Base-by-base conservation (phyloP, 1,139 yeast species). In the Diutina scorzettiae region DNA sequence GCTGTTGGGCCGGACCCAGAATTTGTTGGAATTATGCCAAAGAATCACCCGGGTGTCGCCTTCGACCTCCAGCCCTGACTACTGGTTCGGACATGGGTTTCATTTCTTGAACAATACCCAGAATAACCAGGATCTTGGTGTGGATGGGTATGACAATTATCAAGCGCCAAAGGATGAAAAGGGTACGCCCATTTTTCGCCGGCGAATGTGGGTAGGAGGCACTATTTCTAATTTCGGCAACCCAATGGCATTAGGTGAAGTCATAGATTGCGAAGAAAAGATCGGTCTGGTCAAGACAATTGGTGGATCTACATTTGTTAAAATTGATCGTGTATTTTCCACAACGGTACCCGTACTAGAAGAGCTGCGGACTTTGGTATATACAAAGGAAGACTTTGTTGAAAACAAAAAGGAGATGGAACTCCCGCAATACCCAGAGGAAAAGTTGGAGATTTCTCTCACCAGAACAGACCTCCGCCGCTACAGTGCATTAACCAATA, bases 191-290 rank as follows among this genome's bases (percentile, higher is more conserved):
- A 52, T 60, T 5, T 85, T 65, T 53, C 60, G 61, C 21, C 63
- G 93, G 46, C 63, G 96, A 29, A 72, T 89, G 77, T 89, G 96
- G 96, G 78, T 74, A 0, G 77, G 79, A 32, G 96, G 96, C 1
- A 57, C 28, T 4, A 34, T 34, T 5, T 21, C 66, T 21, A 59
- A 85, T 24, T 59, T 58, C 5, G 5, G 14, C 5, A 31, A 27
- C 7, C 41, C 44, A 8, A 14, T 20, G 12, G 52, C 55, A 52
- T 20, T 30, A 8, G 41, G 31, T 6, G 55, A 56, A 14, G 44
- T 43, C 4, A 51, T 71, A 12, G 44, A 46, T 2, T 77, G 85
- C 49, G 49, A 49, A 4, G 91, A 81, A 50, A 56, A 45, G 1
- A 54, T 78, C 1, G 52, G 50, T 3, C 54, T 57, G 6, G 64